phyloP scores from a whole-genome alignment of 306 rosid species.

The Vicia faba region DNA sequence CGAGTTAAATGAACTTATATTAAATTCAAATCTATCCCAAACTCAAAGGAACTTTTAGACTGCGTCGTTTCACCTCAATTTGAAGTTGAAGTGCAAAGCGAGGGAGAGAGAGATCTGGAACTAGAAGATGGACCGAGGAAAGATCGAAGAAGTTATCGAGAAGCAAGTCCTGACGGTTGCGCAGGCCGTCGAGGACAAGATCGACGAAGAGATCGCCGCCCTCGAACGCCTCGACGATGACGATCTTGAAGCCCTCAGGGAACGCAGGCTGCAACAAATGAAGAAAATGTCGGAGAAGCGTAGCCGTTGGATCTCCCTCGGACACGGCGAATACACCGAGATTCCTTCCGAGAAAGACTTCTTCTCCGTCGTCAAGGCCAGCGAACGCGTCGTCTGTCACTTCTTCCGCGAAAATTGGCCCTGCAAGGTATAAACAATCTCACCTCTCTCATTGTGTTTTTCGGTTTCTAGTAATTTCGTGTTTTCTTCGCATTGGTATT shows the following conservation, averaged over 20 bases:
- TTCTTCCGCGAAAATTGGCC: conserved; percentile 99
- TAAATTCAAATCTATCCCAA: not conserved
- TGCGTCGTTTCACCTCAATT: conserved; percentile 15
- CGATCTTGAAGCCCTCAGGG: conserved; percentile 81
- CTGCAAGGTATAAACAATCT: conserved; percentile 63
- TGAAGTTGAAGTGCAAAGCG: conserved; percentile 10
- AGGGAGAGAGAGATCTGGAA: conserved; percentile 30
- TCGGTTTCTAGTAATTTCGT: no score
- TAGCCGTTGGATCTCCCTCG: conserved; percentile 87
- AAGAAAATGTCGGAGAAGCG: conserved; percentile 98
- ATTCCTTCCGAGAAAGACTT: conserved; percentile 84
- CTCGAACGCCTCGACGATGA: conserved; percentile 83
- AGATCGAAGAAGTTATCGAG: conserved; percentile 79
- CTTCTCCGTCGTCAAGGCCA: conserved; percentile 87
- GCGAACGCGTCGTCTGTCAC: conserved; percentile 99
- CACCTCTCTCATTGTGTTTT: no score
- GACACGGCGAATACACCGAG: conserved; percentile 84
- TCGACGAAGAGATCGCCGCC: conserved; percentile 86
- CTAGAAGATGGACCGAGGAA: conserved; percentile 63
- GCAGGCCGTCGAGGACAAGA: conserved; percentile 84
- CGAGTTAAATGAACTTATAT: no score
- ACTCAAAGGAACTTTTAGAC: not conserved
- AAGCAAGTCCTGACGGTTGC: conserved; percentile 85
- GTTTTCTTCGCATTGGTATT: not conserved
- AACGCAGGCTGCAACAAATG: conserved; percentile 92